Evolutionary conservation across 805 yeast species (phyloP), one percentile per base, ranked within the genome.

Genomic region (Ogataea wickerhamii): DNA sequence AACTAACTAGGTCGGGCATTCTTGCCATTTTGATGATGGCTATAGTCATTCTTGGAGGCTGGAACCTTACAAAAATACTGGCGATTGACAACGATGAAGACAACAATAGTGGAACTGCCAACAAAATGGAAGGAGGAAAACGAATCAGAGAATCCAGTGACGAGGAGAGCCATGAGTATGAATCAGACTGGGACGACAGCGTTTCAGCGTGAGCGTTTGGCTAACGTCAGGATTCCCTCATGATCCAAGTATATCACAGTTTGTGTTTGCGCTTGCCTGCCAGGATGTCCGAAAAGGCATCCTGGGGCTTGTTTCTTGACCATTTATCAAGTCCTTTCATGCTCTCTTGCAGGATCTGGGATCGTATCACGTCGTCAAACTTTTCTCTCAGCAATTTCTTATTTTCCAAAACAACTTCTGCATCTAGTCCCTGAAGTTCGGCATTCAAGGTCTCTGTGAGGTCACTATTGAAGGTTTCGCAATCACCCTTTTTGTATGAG

Each of bases 1-100:
- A 87, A 54, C 78, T 91, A 31, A 88, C 96, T 2, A 71, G 96
- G 40, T 76, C 93, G 58, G 97, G 97, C 7, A 66, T 93, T 23
- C 68, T 85, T 30, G 86, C 93, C 2, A 80, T 88, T 23, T 61
- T 84, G 17, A 67, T 80, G 1, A 70, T 82, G 45, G 85, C 85
- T 1, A 74, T 78, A 38, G 68, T 78, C 17, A 69, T 80, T 4
- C 70, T 85, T 60, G 74, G 78, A 48, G 76, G 80, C 32, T 62
- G 64, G 59, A 59, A 58, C 32, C 26, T 72, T 59, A 32, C 70
- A 59, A 70, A 62, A 50, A 66, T 55, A 38, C 28, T 47, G 7
- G 59, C 53, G 20, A 42, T 22, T 16, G 43, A 34, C 5, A 27
- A 31, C 6, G 43, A 36, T 7, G 41, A 30, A 4, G 46, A 45